Base-by-base conservation (phyloP, 148 eudicot genomes). In the Vaccinium myrtillus region DNA sequence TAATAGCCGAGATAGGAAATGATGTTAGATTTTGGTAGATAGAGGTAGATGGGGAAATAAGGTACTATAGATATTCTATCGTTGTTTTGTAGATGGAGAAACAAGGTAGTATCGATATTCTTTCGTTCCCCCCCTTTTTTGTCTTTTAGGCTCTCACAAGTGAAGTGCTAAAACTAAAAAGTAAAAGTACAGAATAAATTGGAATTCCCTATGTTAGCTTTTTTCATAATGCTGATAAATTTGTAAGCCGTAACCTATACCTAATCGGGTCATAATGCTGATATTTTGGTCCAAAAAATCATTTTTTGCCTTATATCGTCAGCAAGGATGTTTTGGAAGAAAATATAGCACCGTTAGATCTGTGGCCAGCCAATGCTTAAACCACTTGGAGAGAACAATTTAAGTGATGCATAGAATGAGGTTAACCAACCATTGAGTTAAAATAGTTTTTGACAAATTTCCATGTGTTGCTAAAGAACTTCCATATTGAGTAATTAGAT, bases 401-500 rank as follows among this genome's bases (percentile, higher is more conserved):
- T 58, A 58, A 58, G n/a, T 19, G 63, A 15, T 58, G 63, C 63
- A 19, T 15, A 58, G 63, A 3, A 58, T 15, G 19, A 58, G 63
- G n/a, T 58, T 19, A 58, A 58, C 63, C 63, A 58, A 58, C 63
- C 15, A 58, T 58, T 58, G n/a, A 15, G 18, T 15, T 58, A 0
- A 13, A 5, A 16, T 58, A 13, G 16, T 58, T 58, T 19, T 58
- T 19, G 23, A 58, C 63, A 15, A 58, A 18, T 19, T 58, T 69
- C 6, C 74, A 69, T 69, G 32, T 25, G 74, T 69, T 63, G 11
- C 39, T 69, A 69, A 11, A 69, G 39, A 25, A 12, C 18, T 1
- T 69, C 16, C 23, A 21, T 51, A 12, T 77, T 80, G 49, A 19
- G 75, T 49, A 79, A 74, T 32, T 81, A 49, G 32, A 76, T 81